Percentiles rank a stretch among this genome's conserved stretches.
Evolutionary conservation across 768 basidiomycete species (phyloP).

Genomic region (Suillus weaverae): DNA sequence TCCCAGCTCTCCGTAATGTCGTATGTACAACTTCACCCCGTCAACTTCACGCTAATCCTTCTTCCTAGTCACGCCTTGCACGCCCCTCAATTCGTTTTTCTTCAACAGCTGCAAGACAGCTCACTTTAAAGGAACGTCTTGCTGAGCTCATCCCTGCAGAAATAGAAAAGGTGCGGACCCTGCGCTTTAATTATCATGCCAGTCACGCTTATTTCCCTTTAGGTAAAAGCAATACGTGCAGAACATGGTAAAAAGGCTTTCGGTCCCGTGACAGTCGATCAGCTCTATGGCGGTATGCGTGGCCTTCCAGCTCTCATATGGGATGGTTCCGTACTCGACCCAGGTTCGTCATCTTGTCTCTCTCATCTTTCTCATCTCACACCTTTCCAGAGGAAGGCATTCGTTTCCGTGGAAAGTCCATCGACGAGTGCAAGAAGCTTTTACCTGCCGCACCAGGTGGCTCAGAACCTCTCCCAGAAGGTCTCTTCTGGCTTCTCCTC

Average conservation of each 20-base stretch:
- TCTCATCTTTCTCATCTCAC: neutral
- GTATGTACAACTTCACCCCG: constrained; percentile 35
- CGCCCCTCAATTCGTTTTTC: constrained; percentile 59
- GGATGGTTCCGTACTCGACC: constrained; percentile 97
- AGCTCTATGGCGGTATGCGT: constrained; percentile 90
- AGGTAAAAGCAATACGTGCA: constrained; percentile 83
- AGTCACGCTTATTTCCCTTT: neutral
- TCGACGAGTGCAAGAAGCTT: constrained; percentile 82
- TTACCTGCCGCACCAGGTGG: constrained; percentile 91
- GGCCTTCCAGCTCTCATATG: constrained; percentile 93
- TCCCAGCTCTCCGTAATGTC: constrained; percentile 39
- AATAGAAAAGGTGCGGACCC: constrained; percentile 39
- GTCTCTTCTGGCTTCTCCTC: constrained; percentile 92
- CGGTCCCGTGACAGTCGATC: constrained; percentile 88
- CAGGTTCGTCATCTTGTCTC: constrained; percentile 49
- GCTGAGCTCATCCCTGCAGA: constrained; percentile 92
- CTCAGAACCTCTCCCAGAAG: constrained; percentile 89
- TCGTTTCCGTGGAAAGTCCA: constrained; percentile 96
- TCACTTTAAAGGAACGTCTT: constrained; percentile 88
- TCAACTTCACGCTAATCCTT: constrained; percentile 11
- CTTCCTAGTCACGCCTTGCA: constrained; percentile 47
- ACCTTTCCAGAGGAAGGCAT: constrained; percentile 81
- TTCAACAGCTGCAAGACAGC: constrained; percentile 64
- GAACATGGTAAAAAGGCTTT: constrained; percentile 92
- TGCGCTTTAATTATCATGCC: neutral